Conservation (phyloP, 192 early-diverging fungal species). For the Lunasporangiospora selenospora region DNA sequence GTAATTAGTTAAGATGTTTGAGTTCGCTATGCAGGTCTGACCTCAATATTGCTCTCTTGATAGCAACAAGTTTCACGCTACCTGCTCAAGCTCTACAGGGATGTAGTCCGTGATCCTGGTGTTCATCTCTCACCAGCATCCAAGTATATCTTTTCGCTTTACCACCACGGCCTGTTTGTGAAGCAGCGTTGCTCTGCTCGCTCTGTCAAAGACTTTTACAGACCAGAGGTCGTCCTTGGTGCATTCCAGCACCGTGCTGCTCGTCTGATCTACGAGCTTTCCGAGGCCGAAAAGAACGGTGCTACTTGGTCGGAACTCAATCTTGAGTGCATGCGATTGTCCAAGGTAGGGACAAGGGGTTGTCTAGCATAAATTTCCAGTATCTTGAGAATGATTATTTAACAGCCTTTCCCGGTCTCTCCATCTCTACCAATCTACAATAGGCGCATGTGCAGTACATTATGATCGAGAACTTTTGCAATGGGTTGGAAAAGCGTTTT, state of each 20-base stretch:
- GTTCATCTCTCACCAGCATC: slow-evolving; percentile 28
- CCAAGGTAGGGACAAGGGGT: slow-evolving; percentile 40
- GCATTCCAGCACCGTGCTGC: slow-evolving; percentile 76
- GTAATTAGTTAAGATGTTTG: no score
- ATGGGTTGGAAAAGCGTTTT: slow-evolving; percentile 49
- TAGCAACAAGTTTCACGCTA: slow-evolving; percentile 79
- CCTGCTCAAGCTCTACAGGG: slow-evolving; percentile 66
- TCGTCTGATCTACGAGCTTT: slow-evolving; percentile 68
- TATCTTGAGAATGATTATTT: no score
- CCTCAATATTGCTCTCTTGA: neutral
- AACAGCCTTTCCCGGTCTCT: no score
- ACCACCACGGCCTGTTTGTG: slow-evolving; percentile 10
- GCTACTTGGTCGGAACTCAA: slow-evolving; percentile 72
- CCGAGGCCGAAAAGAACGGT: slow-evolving; percentile 58
- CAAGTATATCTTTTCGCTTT: slow-evolving; percentile 25
- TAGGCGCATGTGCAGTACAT: slow-evolving; percentile 81
- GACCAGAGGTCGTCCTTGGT: slow-evolving; percentile 58
- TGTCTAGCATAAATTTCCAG: no score
- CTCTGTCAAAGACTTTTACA: slow-evolving; percentile 48
- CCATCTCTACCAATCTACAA: no score
- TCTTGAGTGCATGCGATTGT: slow-evolving; percentile 73
- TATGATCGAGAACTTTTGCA: slow-evolving; percentile 69
- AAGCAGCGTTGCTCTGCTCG: slow-evolving; percentile 25
- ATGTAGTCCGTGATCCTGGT: slow-evolving; percentile 25
- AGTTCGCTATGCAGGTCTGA: no score